phyloP scores from a whole-genome alignment of 2,329 filamentous ascomycete genomes.

The Catunica adiposa region DNA sequence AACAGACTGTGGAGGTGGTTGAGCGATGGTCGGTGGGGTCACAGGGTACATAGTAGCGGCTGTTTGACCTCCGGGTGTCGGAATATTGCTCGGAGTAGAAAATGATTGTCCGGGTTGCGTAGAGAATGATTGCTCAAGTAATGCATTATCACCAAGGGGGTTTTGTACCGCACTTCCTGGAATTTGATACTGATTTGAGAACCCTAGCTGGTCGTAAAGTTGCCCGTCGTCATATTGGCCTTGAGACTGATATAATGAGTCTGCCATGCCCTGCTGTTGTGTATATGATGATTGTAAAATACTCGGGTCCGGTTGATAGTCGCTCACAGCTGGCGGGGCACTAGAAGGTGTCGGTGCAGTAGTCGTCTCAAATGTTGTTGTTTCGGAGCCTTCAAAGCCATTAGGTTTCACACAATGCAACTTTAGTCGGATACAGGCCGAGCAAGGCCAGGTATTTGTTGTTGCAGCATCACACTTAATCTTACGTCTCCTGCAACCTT shows the following conservation, averaged over 20 bases:
- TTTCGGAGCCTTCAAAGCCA: constrained; percentile 40
- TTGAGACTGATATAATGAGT: constrained; percentile 20
- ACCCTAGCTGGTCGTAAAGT: constrained; percentile 33
- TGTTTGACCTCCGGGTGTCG: background rate
- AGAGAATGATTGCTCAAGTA: background rate
- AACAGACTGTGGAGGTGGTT: constrained; percentile 2
- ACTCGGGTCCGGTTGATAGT: constrained; percentile 17
- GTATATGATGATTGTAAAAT: too few relatives aligned
- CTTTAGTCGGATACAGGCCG: constrained; percentile 81
- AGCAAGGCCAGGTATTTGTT: constrained; percentile 94
- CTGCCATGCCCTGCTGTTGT: too few relatives aligned
- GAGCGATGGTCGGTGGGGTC: constrained; percentile 10
- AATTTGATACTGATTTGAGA: constrained; percentile 27
- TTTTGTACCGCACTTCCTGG: constrained; percentile 17
- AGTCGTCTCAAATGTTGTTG: constrained; percentile 15
- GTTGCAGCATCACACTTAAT: constrained; percentile 97
- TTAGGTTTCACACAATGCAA: constrained; percentile 84
- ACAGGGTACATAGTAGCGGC: constrained; percentile 10
- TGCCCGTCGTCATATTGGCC: constrained; percentile 20
- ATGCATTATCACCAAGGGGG: too few relatives aligned
- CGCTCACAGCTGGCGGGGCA: constrained; percentile 14
- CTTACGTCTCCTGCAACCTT: constrained; percentile 85
- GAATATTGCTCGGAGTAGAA: background rate
- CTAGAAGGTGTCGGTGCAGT: constrained; percentile 5
- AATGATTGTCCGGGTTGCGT: constrained; percentile 8